Evolutionary conservation across 106 monocot genomes (phyloP).

Genomic region (Allium fistulosum): DNA sequence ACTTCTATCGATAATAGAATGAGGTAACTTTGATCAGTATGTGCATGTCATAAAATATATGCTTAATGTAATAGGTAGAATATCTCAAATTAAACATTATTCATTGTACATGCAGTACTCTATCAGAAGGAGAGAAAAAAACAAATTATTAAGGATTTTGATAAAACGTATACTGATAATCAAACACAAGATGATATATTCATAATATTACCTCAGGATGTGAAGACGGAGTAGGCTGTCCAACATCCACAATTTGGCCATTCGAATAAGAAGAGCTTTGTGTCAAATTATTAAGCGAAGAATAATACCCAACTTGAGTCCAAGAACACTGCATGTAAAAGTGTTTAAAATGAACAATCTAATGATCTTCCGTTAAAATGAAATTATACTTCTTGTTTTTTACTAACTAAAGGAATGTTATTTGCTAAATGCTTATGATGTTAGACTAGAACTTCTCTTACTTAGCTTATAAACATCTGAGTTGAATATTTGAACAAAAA

Average conservation of each 20-base stretch:
- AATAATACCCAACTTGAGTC: conserved; percentile 12
- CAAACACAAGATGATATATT: neutral
- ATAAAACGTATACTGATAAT: neutral
- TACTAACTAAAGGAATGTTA: neutral
- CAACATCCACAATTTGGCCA: conserved; percentile 49
- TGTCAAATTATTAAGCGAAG: conserved; percentile 8
- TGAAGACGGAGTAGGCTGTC: conserved; percentile 68
- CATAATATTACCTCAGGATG: conserved; percentile 61
- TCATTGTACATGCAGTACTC: too few species aligned
- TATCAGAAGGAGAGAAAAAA: neutral
- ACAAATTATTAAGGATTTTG: neutral
- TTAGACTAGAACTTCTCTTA: neutral
- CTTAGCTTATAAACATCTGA: neutral
- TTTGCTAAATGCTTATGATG: neutral
- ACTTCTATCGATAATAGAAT: neutral
- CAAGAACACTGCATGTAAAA: conserved; percentile 5
- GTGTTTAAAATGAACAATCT: neutral
- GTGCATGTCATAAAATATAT: too few species aligned
- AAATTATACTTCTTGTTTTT: too few species aligned
- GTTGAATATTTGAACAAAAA: too few species aligned
- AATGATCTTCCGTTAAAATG: neutral
- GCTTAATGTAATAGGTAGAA: too few species aligned
- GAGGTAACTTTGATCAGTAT: neutral
- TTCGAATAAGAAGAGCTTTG: conserved; percentile 18
- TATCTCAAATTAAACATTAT: too few species aligned